Evolutionary conservation across 805 yeast species (phyloP).

Genomic region (Candida morakotiae): DNA sequence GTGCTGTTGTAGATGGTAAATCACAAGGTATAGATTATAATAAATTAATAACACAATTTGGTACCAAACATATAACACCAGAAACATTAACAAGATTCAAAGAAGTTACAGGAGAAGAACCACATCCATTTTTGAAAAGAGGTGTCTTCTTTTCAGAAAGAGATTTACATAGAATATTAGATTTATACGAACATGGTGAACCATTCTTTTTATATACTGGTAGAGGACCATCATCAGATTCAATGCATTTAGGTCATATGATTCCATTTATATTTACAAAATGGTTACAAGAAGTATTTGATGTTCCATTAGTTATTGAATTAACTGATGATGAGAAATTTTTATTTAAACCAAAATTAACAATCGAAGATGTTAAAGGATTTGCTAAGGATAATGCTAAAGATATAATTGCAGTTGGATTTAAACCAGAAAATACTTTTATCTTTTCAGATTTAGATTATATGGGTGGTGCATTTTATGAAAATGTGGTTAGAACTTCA

Average conservation of each 20-base stretch:
- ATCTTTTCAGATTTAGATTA: slow-evolving; percentile 89
- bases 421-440: slow-evolving; percentile 91
- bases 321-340: slow-evolving; percentile 97
- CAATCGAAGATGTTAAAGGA: slow-evolving; percentile 80
- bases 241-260: slow-evolving; percentile 97
- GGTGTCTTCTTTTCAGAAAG: slow-evolving; percentile 93
- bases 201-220: slow-evolving; percentile 96
- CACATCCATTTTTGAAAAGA: slow-evolving; percentile 85
- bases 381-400: slow-evolving; percentile 82
- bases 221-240: slow-evolving; percentile 91
- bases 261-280: slow-evolving; percentile 92
- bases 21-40: slow-evolving; percentile 91
- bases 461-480: slow-evolving; percentile 93
- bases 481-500: slow-evolving; percentile 86
- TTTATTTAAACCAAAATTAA: slow-evolving; percentile 84
- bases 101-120: slow-evolving; percentile 80
- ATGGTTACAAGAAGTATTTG: slow-evolving; percentile 98
- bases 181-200: slow-evolving; percentile 88
- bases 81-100: slow-evolving; percentile 76
- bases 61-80: slow-evolving; percentile 66
- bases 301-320: slow-evolving; percentile 90
- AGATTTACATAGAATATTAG: slow-evolving; percentile 73
- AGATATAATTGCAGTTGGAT: slow-evolving; percentile 92
- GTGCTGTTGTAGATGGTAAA: slow-evolving; percentile 93
- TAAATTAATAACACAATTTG: slow-evolving; percentile 80